Percentiles rank a stretch among this genome's conserved stretches.
Conservation (phyloP, 169 alveolate genomes). For the Eimeria tenella region DNA sequence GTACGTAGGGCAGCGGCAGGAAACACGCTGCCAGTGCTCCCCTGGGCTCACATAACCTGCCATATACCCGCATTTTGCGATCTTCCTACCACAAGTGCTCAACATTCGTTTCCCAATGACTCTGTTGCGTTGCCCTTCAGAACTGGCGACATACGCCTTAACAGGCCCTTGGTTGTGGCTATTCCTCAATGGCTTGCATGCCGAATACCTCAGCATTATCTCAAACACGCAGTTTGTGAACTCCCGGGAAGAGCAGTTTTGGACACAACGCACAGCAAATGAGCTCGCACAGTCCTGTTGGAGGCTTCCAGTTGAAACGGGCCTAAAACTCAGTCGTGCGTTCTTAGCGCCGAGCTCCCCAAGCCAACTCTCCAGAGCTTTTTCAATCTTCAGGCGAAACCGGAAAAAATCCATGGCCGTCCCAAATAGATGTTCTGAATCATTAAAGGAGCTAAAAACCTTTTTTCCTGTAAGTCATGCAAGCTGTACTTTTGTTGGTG, state of each 20-base stretch:
- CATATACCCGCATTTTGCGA: not conserved
- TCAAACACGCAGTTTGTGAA: conserved; percentile 21
- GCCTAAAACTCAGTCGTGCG: conserved; percentile 34
- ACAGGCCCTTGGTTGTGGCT: conserved; percentile 66
- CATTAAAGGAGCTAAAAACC: not conserved
- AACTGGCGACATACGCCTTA: conserved; percentile 34
- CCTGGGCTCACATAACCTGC: not conserved
- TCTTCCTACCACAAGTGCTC: not conserved
- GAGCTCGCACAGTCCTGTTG: conserved; percentile 64
- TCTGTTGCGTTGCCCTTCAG: conserved; percentile 34
- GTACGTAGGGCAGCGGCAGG: not conserved
- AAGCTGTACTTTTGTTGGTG: not conserved
- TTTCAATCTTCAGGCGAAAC: not conserved
- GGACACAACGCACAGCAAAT: conserved; percentile 58
- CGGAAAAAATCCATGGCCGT: not conserved
- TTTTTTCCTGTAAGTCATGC: conserved; percentile 40
- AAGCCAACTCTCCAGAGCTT: not conserved
- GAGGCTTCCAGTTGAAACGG: conserved; percentile 37
- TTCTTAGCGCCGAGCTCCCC: conserved; percentile 33
- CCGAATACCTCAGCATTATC: conserved; percentile 68
- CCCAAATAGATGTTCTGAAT: conserved; percentile 46
- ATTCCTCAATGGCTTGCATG: conserved; percentile 58
- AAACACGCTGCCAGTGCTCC: not conserved
- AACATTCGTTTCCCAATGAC: not conserved
- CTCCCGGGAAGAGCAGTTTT: conserved; percentile 33